phyloP scores from a whole-genome alignment of 148 eudicot genomes.

The Chenopodium quinoa region DNA sequence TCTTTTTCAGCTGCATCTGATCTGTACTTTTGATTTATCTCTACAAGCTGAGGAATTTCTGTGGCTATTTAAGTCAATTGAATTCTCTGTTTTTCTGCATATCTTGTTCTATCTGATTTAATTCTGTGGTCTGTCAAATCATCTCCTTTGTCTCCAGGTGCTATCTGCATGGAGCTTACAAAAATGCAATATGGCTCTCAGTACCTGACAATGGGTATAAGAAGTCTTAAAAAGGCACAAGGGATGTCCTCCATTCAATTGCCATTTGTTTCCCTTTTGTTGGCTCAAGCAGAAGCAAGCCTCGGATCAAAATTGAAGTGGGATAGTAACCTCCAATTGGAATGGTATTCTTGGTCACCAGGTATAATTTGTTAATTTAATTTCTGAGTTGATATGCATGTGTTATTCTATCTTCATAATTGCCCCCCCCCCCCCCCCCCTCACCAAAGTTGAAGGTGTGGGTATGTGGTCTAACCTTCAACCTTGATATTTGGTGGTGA shows the following conservation, averaged over 20 bases:
- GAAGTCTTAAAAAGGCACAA: constrained; percentile 72
- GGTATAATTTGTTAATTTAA: constrained; percentile 40
- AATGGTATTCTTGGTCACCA: constrained; percentile 88
- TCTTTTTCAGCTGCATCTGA: background rate
- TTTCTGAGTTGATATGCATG: background rate
- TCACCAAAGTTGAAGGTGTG: no score
- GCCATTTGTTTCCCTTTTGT: constrained; percentile 61
- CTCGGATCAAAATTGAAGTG: constrained; percentile 72
- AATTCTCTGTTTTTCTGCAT: background rate
- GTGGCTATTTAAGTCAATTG: background rate
- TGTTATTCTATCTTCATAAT: background rate
- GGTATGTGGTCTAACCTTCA: background rate
- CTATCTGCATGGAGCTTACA: constrained; percentile 80
- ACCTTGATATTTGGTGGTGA: background rate
- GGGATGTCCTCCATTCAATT: constrained; percentile 42
- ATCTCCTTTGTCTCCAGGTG: constrained; percentile 49
- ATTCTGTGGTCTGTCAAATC: constrained; percentile 1
- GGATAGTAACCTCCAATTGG: constrained; percentile 61
- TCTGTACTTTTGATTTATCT: background rate
- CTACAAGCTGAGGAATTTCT: background rate
- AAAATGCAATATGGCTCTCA: constrained; percentile 52
- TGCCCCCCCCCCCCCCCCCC: background rate
- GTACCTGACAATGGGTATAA: constrained; percentile 53
- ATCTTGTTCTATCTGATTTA: background rate
- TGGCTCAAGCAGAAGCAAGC: constrained; percentile 96